Conservation (phyloP, 2,329 filamentous ascomycete genomes). For the Diplodia sapinea region DNA sequence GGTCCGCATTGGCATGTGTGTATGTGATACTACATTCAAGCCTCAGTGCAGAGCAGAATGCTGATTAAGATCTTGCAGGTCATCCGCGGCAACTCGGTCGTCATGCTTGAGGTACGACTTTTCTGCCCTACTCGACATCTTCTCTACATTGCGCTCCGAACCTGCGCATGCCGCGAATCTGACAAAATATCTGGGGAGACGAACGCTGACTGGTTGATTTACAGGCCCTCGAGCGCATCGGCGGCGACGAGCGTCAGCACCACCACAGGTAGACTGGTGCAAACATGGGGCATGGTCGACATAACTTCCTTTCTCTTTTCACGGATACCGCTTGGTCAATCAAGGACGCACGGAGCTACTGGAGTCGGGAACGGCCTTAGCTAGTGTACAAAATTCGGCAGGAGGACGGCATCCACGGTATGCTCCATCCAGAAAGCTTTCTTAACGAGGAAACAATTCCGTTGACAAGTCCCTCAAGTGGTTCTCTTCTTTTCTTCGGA, state of each 20-base stretch:
- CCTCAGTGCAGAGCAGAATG: constrained; percentile 35
- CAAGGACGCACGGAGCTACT: constrained; percentile 15
- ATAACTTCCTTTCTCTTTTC: constrained; percentile 7
- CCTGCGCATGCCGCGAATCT: neutral
- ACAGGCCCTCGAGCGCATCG: constrained; percentile 49
- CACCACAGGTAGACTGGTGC: constrained; percentile 30
- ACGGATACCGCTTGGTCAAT: constrained; percentile 12
- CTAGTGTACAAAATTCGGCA: constrained; percentile 26
- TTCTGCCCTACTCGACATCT: neutral
- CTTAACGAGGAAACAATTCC: constrained; percentile 15
- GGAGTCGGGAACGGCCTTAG: constrained; percentile 11
- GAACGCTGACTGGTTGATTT: neutral
- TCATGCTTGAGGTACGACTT: constrained; percentile 80
- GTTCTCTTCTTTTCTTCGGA: neutral
- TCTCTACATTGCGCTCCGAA: neutral
- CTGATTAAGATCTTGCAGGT: constrained; percentile 61
- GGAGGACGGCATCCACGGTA: constrained; percentile 24
- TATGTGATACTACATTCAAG: constrained; percentile 54
- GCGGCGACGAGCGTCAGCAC: constrained; percentile 35
- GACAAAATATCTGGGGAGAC: neutral
- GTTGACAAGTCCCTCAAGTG: constrained; percentile 20
- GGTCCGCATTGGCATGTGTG: constrained; percentile 88
- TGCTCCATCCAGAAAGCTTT: constrained; percentile 6
- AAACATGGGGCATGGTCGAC: constrained; percentile 3
- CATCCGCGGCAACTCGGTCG: constrained; percentile 96